Evolutionary conservation across 768 basidiomycete species (phyloP), one percentile per base, ranked within the genome.

Genomic region (Russula virescens): DNA sequence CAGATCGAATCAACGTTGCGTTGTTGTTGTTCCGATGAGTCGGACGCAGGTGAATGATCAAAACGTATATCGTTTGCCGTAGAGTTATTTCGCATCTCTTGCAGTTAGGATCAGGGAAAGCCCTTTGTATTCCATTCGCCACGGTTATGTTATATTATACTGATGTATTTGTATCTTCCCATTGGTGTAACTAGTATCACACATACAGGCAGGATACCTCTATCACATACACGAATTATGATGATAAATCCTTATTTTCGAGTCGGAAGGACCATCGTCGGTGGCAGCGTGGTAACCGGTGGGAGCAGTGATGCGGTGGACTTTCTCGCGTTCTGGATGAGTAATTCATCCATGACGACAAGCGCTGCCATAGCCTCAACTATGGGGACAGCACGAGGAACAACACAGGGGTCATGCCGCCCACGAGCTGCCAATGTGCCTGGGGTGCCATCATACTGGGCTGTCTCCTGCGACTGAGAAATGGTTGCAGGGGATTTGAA

Each of bases 401-500:
- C 94, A 49, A 99, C 96, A 72, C 96, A 98, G 19, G 96, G 94
- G 72, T 98, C 96, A 75, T 98, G 96, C 57, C 97, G 82, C 14
- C 97, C 97, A 35, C 93, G 83, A 42, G 97, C 90, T 14, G 94
- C 94, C 57, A 99, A 82, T 43, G 81, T 82, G 26, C 97, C 97
- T 1, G 84, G 78, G 11, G 91, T 90, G 31, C 97, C 97, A 71
- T 97, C 87, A 74, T 99, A 99, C 74, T 91, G 88, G 13, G 89
- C 93, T 26, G 97, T 99, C 52, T 79, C 73, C 75, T 99, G 97
- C 31, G 85, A 79, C 73, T 91, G 94, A 25, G 94, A 91, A 73
- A 99, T 99, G 59, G 97, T 99, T 51, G 97, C 97, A 59, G 97
- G 97, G 19, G 93, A 93, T 77, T 99, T 99, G 84, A 99, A 99